Evolutionary conservation across 768 basidiomycete genomes (phyloP), one percentile per base, ranked within the genome.

Genomic region (Russula brevipes): DNA sequence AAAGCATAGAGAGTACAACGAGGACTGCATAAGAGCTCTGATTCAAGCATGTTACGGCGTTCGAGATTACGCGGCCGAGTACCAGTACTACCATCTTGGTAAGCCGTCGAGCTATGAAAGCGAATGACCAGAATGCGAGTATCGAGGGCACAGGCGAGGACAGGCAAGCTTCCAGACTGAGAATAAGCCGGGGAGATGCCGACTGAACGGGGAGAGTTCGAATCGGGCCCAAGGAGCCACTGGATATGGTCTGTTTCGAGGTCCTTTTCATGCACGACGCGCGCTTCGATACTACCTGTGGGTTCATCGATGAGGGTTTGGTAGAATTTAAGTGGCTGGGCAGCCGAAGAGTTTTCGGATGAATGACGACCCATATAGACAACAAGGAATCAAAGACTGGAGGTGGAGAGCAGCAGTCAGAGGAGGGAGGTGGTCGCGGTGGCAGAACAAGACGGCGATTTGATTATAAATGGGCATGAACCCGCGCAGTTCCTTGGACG

Each of bases 181-280:
- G 78, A 74, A 68, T 82, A 84, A 1, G 80, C 81, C 4, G 81
- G 79, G 5, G 84, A 79, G 35, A 85, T 71, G 1, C 83, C 85
- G 63, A 85, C 70, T 60, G 64, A 69, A 60, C 50, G 71, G 54
- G 69, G 71, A 55, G 67, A 70, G 64, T 61, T 66, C 38, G 39
- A 12, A 5, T 12, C 57, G 51, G 39, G 50, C 5, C 47, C 56
- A 44, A 68, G 67, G 53, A 69, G 63, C 31, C 54, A 61, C 39
- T 66, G 12, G 54, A 72, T 49, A 33, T 64, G 31, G 30, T 66
- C 61, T 12, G 67, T 39, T 60, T 70, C 62, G 35, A 71, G 58
- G 14, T 65, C 52, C 10, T 62, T 69, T 59, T 72, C 70, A 1
- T 69, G 51, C 7, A 72, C 44, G 19, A 66, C 61, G 52, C 63